Conservation (phyloP, 805 yeast genomes). For the Cyberlindnera lachancei region DNA sequence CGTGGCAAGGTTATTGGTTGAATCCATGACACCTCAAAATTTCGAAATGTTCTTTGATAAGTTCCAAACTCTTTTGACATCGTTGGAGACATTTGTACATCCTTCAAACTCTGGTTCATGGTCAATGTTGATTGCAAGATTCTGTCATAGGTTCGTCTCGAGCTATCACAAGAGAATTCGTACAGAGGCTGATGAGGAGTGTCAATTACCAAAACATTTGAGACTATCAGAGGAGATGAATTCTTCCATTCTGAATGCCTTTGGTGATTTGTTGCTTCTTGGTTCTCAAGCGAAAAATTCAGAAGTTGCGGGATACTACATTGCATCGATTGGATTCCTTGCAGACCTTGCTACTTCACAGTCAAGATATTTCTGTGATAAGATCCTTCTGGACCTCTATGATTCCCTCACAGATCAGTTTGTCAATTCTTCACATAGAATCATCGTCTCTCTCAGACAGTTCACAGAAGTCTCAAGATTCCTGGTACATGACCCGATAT, state of each 20-base stretch:
- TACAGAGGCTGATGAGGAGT: constrained; percentile 35
- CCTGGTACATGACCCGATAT: constrained; percentile 55
- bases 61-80: constrained; percentile 49
- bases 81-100: constrained; percentile 76
- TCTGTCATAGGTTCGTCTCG: constrained; percentile 51
- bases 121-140: constrained; percentile 63
- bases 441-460: constrained; percentile 62
- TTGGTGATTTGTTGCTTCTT: constrained; percentile 44
- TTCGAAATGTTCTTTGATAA: constrained; percentile 40
- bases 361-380: constrained; percentile 38
- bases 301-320: constrained; percentile 47
- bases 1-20: constrained; percentile 47
- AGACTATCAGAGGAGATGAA: constrained; percentile 28
- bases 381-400: constrained; percentile 64
- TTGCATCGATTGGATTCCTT: constrained; percentile 53
- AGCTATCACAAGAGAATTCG: constrained; percentile 52
- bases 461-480: constrained; percentile 59
- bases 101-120: constrained; percentile 93
- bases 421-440: constrained; percentile 72
- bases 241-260: constrained; percentile 29
- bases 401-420: constrained; percentile 57
- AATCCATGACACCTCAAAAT: constrained; percentile 49
- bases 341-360: constrained; percentile 45
- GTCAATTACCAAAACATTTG: constrained; percentile 22
- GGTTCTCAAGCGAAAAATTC: constrained; percentile 77